Base-by-base conservation (phyloP, 1,139 yeast species). In the Trichomonascaceae sp. region DNA sequence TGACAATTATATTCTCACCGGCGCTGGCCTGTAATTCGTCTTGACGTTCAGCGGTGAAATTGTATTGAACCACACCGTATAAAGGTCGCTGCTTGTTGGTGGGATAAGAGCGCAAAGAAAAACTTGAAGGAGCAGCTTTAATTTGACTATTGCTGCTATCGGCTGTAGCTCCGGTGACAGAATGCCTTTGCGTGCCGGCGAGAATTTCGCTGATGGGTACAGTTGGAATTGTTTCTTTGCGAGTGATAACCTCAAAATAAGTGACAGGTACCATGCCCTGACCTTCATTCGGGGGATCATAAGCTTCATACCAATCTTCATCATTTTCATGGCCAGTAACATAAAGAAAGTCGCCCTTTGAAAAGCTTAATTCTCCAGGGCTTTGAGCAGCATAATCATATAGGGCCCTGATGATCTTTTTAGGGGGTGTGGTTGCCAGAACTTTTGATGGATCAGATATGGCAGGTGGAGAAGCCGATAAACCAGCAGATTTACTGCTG, bases 1-100 rank as follows among this genome's bases (percentile, higher is more conserved):
- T 93, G 17, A 93, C 83, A 45, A 90, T 87, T 61, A 93, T 80
- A 63, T 88, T 86, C 66, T 93, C 99, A 41, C 97, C 98, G 0
- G 88, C 89, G 38, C 70, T 65, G 2, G 93, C 88, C 59, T 85
- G 85, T 61, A 93, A 77, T 70, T 93, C 99, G 71, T 93, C 98
- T 5, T 82, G 71, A 55, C 96, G 79, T 71, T 93, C 97, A 5
- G 98, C 97, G 59, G 77, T 79, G 70, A 93, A 93, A 64, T 87
- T 95, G 67, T 84, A 93, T 55, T 89, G 75, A 5, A 84, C 85
- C 52, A 82, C 74, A 1, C 88, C 90, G 63, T 84, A 84, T 22
- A 85, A 67, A 1, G 85, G 72, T 43, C 61, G 45, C 36, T 58
- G 56, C 17, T 59, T 53, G 9, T 36, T 43, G 18, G 52, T 45